Base-by-base conservation (phyloP, 352 stramenopile genomes). In the Phytophthora pisi region DNA sequence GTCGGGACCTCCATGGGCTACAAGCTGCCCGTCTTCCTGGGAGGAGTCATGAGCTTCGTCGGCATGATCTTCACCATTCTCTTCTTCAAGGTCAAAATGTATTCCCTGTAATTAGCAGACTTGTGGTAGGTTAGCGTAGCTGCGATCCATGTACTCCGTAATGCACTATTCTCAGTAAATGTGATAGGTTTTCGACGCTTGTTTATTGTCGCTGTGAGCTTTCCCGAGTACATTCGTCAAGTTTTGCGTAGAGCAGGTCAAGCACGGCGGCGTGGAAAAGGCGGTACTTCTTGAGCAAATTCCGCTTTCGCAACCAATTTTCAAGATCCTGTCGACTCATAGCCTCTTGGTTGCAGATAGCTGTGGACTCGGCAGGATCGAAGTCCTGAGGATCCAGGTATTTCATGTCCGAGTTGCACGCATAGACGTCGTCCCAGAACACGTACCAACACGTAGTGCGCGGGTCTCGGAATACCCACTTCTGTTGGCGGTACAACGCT, bases 81-180 rank as follows among this genome's bases (percentile, higher is more conserved):
- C 36, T 55, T 82, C 30, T 58, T 82, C 74, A 78, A 78, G 30
- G 55, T 85, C 51, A 79, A 85, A 61, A 78, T 81, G 70, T 51
- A 78, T 31, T 70, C 53, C 10, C 57, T 84, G 70, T 84, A 67
- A 49, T 42, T 42, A 15, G 20, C 20, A 20, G 20, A 20, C 3
- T 43, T 43, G 2, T 45, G 38, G 16, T 45, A 23, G 26, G 26
- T 30, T 30, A 30, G 40, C 20, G 40, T 20, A 46, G 40, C 40
- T 46, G 15, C 40, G 15, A 46, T 46, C 6, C 13, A 43, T 46
- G 38, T 20, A 45, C 20, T 18, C 5, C 31, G 31, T 45, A 0
- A 8, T 45, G 38, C 38, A 18, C 8, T 20, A 46, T 10, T 15
- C n/a, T 46, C n/a, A 46, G 13, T 20, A 2, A 46, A 20, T 20